Base-by-base conservation (phyloP, 1,284 basidiomycete species). In the Irpex sp. region DNA sequence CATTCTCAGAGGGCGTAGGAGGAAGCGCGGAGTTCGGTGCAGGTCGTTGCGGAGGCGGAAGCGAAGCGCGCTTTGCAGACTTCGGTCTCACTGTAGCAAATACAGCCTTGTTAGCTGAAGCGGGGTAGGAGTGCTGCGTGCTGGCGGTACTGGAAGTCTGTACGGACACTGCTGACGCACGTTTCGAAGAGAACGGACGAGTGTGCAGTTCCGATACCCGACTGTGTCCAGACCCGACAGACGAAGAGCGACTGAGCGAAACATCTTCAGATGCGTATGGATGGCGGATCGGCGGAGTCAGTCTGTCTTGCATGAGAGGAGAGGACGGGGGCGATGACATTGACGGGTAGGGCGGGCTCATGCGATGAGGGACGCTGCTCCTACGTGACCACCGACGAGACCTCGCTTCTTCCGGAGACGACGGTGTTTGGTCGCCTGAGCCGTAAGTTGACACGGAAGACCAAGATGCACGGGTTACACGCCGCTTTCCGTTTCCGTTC, bases 21-120 rank as follows among this genome's bases (percentile, higher is more conserved):
- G 89, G 89, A 9, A 88, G 82, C 6, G 89, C 88, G 61, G 81
- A 82, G 17, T 80, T 86, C 0, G 89, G 89, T 4, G 87, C 83
- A 40, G 89, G 89, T 9, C 87, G 84, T 58, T 82, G 83, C 2
- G 89, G 88, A 7, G 87, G 87, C 1, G 87, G 87, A 72, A 88
- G 81, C 4, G 87, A 89, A 38, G 78, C 71, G 54, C 89, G 79
- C 72, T 75, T 87, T 11, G 79, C 69, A 4, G 80, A 76, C 21
- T 69, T 64, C 48, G 74, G 73, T 38, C 70, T 64, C 13, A 62
- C 59, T 13, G 68, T 66, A 17, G 67, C 61, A 17, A 71, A 64
- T 57, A 72, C 65, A 44, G 69, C 69, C 48, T 66, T 69, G 4
- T 49, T 67, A 26, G 64, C 66, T 67, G 63, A 57, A 17, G 62